These are phyloP conservation scores for Trypethelium eluteriae DNA, from an alignment of 495 filamentous ascomycete genomes.

Conservation along the genomic window DNA sequence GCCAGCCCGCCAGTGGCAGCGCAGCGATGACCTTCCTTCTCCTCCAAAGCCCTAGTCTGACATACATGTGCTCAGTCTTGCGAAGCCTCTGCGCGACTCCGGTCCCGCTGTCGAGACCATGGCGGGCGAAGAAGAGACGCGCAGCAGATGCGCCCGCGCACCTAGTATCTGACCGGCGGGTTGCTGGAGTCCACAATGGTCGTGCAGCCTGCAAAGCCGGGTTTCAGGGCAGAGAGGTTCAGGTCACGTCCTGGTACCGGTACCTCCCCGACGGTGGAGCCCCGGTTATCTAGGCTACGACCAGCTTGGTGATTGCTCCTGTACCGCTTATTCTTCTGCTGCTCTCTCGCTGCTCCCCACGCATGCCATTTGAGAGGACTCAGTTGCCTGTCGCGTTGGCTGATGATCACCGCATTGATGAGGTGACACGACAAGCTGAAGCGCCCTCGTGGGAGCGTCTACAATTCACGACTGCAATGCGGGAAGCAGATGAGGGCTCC, in stretches of 20 bases:
- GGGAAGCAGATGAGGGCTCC: constrained; percentile 2
- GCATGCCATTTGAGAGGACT: not conserved
- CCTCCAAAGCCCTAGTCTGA: not conserved
- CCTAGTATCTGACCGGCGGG: constrained; percentile 1
- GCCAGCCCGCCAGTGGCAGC: not conserved
- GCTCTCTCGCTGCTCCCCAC: not conserved
- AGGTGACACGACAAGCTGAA: not conserved
- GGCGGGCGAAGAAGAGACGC: not conserved
- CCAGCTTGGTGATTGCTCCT: not conserved
- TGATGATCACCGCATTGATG: not conserved
- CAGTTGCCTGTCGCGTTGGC: not conserved
- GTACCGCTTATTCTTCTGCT: constrained; percentile 1
- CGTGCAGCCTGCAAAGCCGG: constrained; percentile 3
- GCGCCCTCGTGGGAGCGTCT: not conserved
- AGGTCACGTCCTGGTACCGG: not conserved
- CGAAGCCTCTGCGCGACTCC: constrained; percentile 3
- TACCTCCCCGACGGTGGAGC: not conserved
- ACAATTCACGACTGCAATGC: constrained; percentile 1
- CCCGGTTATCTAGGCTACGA: not conserved
- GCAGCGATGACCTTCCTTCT: not conserved
- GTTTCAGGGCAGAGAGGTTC: constrained; percentile 9
- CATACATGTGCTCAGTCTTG: constrained; percentile 10
- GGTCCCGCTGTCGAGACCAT: constrained; percentile 4
- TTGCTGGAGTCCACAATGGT: constrained; percentile 7
- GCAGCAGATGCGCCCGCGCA: constrained; percentile 1